These are phyloP conservation scores for Tremella yokohamensis DNA, from an alignment of 768 basidiomycete genomes.

Conservation along the genomic window DNA sequence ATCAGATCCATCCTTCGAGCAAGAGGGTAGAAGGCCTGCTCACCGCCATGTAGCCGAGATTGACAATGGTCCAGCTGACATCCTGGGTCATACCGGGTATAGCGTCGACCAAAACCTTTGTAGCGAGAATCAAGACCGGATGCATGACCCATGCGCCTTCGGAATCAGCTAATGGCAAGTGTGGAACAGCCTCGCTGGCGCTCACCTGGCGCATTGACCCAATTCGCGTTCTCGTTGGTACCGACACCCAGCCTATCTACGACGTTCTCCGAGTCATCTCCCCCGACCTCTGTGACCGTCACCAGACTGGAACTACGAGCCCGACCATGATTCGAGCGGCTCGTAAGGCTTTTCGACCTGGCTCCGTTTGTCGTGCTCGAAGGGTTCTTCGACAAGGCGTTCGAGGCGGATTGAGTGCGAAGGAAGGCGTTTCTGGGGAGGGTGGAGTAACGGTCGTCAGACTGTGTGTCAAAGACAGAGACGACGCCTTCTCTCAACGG, in stretches of 20 bases:
- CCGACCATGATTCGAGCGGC: constrained; percentile 19
- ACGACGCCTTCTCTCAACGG: constrained; percentile 37
- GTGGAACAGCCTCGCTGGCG: neutral
- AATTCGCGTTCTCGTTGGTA: constrained; percentile 51
- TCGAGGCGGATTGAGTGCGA: constrained; percentile 7
- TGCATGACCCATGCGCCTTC: constrained; percentile 98
- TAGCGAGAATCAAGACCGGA: constrained; percentile 80
- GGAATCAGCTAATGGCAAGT: neutral
- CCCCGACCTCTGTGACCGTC: constrained; percentile 52
- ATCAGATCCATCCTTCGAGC: neutral
- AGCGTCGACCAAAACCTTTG: constrained; percentile 89
- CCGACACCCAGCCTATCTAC: constrained; percentile 49
- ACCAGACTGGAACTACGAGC: constrained; percentile 51
- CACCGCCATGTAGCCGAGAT: constrained; percentile 84
- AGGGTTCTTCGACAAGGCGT: constrained; percentile 3
- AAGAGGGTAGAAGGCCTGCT: constrained; percentile 46
- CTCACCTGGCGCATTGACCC: constrained; percentile 52
- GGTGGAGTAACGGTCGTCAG: neutral
- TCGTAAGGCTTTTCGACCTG: too few relatives aligned
- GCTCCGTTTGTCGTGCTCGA: neutral
- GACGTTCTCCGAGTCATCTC: constrained; percentile 49
- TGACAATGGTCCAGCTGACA: constrained; percentile 91
- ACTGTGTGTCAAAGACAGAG: constrained; percentile 9
- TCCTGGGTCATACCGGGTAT: constrained; percentile 91
- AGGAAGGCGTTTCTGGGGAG: constrained; percentile 4